Conservation (phyloP, 768 basidiomycete species). For the Termitomyces sp. region DNA sequence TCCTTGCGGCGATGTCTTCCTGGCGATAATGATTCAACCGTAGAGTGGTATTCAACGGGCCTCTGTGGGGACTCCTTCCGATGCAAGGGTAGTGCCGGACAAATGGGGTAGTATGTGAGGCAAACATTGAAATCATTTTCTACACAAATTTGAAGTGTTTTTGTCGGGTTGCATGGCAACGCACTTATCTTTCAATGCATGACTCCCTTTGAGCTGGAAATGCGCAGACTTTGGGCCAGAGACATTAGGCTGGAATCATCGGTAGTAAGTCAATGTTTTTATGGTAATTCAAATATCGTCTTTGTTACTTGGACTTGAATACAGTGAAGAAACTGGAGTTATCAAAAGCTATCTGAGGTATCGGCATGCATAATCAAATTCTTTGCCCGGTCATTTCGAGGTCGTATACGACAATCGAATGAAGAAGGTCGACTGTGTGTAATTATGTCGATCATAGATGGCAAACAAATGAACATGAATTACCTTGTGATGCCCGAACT, state of each 20-base stretch:
- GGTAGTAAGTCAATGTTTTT: neutral
- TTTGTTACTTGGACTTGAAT: neutral
- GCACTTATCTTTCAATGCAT: neutral
- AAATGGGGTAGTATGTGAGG: conserved; percentile 79
- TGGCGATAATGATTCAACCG: conserved; percentile 29
- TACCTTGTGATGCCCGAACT: conserved; percentile 25
- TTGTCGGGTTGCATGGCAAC: neutral
- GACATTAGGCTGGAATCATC: neutral
- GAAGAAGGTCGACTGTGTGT: conserved; percentile 4
- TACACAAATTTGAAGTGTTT: neutral
- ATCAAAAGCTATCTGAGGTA: neutral
- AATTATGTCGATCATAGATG: neutral
- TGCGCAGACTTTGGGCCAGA: neutral
- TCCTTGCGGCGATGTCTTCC: neutral
- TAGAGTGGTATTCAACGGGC: conserved; percentile 51
- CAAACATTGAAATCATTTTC: conserved; percentile 41
- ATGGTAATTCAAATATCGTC: neutral
- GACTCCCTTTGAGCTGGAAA: neutral
- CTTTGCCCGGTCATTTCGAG: conserved; percentile 3
- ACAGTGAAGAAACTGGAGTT: neutral
- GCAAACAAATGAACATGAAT: neutral
- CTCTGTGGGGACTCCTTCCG: conserved; percentile 80
- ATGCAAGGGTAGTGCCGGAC: conserved; percentile 73
- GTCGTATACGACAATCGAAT: conserved; percentile 9
- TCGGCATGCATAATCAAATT: conserved; percentile 3